A percentile compares a stretch with the other conserved stretches of the same genome.
Conservation (phyloP, 2,329 filamentous ascomycete genomes). For the Pyrenophora seminiperda region DNA sequence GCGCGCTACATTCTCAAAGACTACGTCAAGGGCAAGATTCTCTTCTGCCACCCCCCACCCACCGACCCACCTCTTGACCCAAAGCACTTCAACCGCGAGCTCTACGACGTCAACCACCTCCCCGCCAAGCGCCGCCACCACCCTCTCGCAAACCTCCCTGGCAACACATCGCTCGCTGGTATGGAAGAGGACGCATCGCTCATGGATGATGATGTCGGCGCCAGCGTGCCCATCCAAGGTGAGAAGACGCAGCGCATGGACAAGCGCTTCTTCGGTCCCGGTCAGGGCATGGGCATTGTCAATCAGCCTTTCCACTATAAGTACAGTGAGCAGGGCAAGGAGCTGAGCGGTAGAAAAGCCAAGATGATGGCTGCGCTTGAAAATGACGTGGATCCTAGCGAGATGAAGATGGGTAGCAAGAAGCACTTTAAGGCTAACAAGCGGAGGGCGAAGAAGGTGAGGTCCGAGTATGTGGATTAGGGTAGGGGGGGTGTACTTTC, state of each 20-base stretch:
- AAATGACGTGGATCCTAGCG: slow-evolving; percentile 80
- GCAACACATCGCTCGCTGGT: slow-evolving; percentile 40
- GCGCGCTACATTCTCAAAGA: slow-evolving; percentile 91
- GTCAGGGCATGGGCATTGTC: slow-evolving; percentile 66
- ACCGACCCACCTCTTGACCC: slow-evolving; percentile 67
- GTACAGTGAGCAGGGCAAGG: slow-evolving; percentile 84
- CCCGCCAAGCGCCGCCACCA: slow-evolving; percentile 78
- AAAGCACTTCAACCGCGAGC: slow-evolving; percentile 80
- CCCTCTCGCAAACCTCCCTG: slow-evolving; percentile 56
- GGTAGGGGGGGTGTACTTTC: neutral
- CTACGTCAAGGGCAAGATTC: slow-evolving; percentile 93
- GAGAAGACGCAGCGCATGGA: slow-evolving; percentile 79
- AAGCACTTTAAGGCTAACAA: slow-evolving; percentile 91
- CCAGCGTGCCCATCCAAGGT: slow-evolving; percentile 56
- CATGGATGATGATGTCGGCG: slow-evolving; percentile 57
- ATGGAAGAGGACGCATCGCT: slow-evolving; percentile 46
- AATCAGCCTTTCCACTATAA: slow-evolving; percentile 86
- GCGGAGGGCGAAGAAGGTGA: slow-evolving; percentile 63
- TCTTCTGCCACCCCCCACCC: slow-evolving; percentile 89
- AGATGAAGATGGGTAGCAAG: slow-evolving; percentile 75
- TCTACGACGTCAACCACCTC: slow-evolving; percentile 83
- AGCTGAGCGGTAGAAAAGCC: slow-evolving; percentile 81
- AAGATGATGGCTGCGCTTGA: slow-evolving; percentile 81
- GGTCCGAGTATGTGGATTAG: slow-evolving; percentile 45
- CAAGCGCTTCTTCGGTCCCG: slow-evolving; percentile 82